A percentile compares a stretch with the other conserved stretches of the same genome.
Conservation (phyloP, 495 filamentous ascomycete genomes). For the Penicillium lividum region DNA sequence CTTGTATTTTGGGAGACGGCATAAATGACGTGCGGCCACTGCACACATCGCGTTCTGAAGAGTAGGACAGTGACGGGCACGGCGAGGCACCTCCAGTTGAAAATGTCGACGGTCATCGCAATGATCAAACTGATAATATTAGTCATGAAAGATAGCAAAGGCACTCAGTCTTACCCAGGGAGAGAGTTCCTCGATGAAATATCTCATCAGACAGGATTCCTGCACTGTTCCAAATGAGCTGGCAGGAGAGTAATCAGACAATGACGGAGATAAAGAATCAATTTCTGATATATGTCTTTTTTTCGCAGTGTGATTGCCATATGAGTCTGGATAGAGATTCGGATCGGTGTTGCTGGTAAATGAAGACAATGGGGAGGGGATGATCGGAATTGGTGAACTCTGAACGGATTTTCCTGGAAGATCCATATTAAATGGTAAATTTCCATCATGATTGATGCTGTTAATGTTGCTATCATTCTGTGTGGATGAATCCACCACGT, state of each 20-base stretch:
- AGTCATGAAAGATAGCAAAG: neutral
- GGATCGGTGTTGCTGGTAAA: neutral
- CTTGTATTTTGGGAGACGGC: constrained; percentile 26
- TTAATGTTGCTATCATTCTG: neutral
- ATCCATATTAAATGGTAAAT: neutral
- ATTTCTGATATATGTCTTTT: neutral
- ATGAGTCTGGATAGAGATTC: neutral
- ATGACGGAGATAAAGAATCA: constrained; percentile 5
- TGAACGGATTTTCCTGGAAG: neutral
- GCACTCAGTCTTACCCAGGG: constrained; percentile 25
- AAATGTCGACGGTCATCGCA: constrained; percentile 30
- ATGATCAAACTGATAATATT: constrained; percentile 27
- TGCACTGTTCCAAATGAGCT: constrained; percentile 8
- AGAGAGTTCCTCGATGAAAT: constrained; percentile 32
- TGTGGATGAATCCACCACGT: neutral
- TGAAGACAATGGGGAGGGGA: neutral
- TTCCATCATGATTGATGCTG: neutral
- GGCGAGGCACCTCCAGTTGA: constrained; percentile 23
- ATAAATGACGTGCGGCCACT: constrained; percentile 25
- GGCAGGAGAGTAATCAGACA: neutral
- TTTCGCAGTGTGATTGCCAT: neutral
- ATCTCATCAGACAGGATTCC: constrained; percentile 29
- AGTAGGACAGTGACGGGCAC: constrained; percentile 21
- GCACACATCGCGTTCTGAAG: constrained; percentile 30
- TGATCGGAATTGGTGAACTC: neutral